Base-by-base conservation (phyloP, 1,139 yeast species). In the Casaregolazyma suthepensis region DNA sequence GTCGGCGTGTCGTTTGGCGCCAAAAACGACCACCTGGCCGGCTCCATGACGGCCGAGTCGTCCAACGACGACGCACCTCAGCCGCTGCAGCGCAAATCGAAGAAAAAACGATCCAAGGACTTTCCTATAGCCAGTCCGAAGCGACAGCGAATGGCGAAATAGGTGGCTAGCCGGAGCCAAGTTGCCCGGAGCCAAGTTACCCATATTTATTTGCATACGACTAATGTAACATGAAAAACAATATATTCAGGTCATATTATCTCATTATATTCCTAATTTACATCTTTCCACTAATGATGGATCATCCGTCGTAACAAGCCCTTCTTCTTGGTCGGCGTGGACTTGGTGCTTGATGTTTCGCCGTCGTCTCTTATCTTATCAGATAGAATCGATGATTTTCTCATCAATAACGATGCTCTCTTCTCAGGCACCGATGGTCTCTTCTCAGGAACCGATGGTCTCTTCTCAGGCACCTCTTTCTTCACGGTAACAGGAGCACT, bases 61-160 rank as follows among this genome's bases (percentile, higher is more conserved):
- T 59, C 63, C 19, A 61, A 61, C 46, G 65, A 61, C 46, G 64
- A 61, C 37, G 35, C 56, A 3, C 52, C 53, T 10, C 29, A 23
- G 35, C 37, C 9, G 13, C 17, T 35, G 5, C 23, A 23, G 43
- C 52, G 54, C 49, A 59, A 58, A 53, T 48, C 55, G 46, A 59
- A 60, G 52, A 56, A 59, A 52, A 56, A 56, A 38, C 54, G 56
- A 17, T 31, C 51, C 20, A 51, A 55, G 26, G 54, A 52, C 22
- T 54, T 51, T 35, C 53, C 52, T n/a, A 52, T 47, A 18, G 51
- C 45, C 5, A 50, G 40, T 10, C 50, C 54, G 40, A 51, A 49
- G 18, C 31, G 56, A 23, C 50, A 52, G 22, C 48, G 52, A 51
- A 50, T 50, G 46, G 26, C 31, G 13, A 38, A 15, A 6, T 35